phyloP scores from a whole-genome alignment of 805 yeast species.

The Henningerozyma blattae region DNA sequence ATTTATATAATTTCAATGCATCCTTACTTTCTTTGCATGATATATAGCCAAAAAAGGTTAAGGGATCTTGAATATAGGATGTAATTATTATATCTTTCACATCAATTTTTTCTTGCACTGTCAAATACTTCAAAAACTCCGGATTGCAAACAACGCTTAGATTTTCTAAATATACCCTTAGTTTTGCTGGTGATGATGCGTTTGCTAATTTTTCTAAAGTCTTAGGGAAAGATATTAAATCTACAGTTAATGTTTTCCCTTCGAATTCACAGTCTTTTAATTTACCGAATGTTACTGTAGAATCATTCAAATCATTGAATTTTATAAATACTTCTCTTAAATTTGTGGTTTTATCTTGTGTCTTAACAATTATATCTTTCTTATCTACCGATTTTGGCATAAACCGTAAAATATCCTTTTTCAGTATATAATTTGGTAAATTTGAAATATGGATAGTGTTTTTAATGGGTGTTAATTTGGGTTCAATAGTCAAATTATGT shows the following conservation, averaged over 20 bases:
- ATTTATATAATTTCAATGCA: slow-evolving; percentile 11
- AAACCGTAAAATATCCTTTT: background rate
- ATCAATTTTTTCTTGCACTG: slow-evolving; percentile 16
- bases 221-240: too few species aligned
- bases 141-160: slow-evolving; percentile 20
- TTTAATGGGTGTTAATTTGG: background rate
- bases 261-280: too few species aligned
- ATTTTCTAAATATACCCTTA: slow-evolving; percentile 14
- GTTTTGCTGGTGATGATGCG: background rate
- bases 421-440: background rate
- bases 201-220: too few species aligned
- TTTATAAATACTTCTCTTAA: too few species aligned
- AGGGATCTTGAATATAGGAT: slow-evolving; percentile 8
- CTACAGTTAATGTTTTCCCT: too few species aligned
- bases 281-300: too few species aligned
- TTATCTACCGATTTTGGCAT: too few species aligned
- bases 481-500: too few species aligned
- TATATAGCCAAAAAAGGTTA: slow-evolving; percentile 17
- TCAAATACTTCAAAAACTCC: slow-evolving; percentile 16
- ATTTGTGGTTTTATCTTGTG: too few species aligned
- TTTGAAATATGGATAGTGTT: background rate
- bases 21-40: slow-evolving; percentile 12
- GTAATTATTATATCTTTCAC: slow-evolving; percentile 9
- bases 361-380: too few species aligned
- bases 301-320: too few species aligned